These are phyloP conservation scores for Nemania bipapillata DNA, from an alignment of 2,329 filamentous ascomycete species.

Conservation along the genomic window DNA sequence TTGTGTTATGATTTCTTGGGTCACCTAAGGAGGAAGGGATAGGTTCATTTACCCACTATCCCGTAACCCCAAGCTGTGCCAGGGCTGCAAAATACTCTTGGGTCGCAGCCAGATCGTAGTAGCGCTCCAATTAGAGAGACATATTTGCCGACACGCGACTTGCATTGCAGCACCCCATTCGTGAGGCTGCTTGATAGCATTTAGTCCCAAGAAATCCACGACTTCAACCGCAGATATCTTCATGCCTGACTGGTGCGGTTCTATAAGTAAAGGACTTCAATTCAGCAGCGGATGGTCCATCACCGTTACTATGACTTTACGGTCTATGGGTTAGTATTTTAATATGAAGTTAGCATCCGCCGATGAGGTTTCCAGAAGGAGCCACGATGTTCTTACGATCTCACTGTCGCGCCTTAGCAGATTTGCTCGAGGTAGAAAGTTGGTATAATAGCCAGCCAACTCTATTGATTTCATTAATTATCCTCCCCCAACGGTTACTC, in stretches of 20 bases:
- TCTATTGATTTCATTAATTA: background rate
- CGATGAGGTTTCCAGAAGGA: background rate
- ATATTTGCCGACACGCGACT: background rate
- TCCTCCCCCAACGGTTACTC: background rate
- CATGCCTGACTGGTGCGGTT: conserved; percentile 11
- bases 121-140: background rate
- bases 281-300: background rate
- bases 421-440: background rate
- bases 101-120: background rate
- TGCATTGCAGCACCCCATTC: background rate
- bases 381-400: background rate
- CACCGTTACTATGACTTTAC: background rate
- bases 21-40: background rate
- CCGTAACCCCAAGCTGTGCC: background rate
- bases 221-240: background rate
- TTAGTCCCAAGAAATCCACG: background rate
- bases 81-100: background rate
- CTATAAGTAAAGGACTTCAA: background rate
- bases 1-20: background rate
- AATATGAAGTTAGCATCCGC: background rate
- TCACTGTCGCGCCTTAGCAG: background rate
- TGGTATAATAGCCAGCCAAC: background rate
- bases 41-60: background rate
- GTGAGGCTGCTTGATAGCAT: background rate
- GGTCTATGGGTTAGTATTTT: background rate